phyloP scores from a whole-genome alignment of 257 asterid species.

The Knoxia roxburghii region DNA sequence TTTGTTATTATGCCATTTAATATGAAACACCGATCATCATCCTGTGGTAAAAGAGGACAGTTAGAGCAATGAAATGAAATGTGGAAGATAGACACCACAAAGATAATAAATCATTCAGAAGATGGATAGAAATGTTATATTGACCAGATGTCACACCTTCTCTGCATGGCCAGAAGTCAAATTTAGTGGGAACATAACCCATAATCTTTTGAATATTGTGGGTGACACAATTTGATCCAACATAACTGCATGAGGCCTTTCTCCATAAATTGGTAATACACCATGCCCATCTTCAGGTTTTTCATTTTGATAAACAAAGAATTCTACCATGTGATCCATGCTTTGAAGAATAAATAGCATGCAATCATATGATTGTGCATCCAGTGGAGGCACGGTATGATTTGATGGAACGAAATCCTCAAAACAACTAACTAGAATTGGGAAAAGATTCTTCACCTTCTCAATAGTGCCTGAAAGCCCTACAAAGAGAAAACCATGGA shows the following conservation, averaged over 20 bases:
- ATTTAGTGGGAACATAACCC: conserved; percentile 80
- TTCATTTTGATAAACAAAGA: conserved; percentile 31
- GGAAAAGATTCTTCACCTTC: conserved; percentile 62
- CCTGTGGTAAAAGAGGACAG: conserved; percentile 50
- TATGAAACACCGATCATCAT: conserved; percentile 48
- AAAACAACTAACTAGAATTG: conserved; percentile 62
- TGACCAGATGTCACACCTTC: background rate
- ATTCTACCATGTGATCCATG: conserved; percentile 52
- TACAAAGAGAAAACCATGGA: conserved; percentile 30
- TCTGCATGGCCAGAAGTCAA: background rate
- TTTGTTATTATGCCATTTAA: conserved; percentile 58
- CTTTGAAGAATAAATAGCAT: conserved; percentile 73
- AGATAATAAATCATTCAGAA: background rate
- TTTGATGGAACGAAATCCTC: conserved; percentile 53
- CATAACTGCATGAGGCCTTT: conserved; percentile 23
- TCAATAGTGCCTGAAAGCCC: conserved; percentile 47
- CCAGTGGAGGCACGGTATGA: conserved; percentile 39
- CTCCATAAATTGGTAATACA: conserved; percentile 20
- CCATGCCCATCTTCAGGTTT: conserved; percentile 28
- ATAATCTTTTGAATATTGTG: conserved; percentile 50
- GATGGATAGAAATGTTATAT: background rate
- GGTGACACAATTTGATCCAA: conserved; percentile 39
- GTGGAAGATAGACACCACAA: background rate
- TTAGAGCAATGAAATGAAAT: background rate
- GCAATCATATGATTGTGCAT: conserved; percentile 65